These are phyloP conservation scores for Thozetella sp. DNA, from an alignment of 495 filamentous ascomycete species.

Conservation along the genomic window DNA sequence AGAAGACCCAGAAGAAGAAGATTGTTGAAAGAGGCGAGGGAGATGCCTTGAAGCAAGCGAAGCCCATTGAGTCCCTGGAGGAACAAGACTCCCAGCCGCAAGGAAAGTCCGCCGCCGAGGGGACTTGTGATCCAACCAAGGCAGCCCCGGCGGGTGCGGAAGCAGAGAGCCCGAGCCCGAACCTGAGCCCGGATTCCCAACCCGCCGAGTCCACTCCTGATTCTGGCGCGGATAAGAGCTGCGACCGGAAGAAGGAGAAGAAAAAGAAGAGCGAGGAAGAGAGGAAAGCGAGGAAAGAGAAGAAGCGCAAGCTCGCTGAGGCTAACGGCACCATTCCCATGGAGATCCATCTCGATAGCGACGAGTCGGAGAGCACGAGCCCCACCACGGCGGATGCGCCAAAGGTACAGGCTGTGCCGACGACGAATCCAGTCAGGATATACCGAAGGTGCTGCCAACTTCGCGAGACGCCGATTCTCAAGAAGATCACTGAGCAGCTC, in stretches of 20 bases:
- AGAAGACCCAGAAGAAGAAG: constrained; percentile 65
- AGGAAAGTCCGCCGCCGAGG: too few relatives aligned
- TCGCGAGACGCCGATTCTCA: constrained; percentile 85
- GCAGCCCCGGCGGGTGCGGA: constrained; percentile 44
- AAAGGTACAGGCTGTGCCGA: constrained; percentile 66
- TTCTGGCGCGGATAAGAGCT: constrained; percentile 18
- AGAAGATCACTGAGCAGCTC: constrained; percentile 86
- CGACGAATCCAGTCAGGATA: constrained; percentile 89
- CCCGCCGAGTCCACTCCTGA: constrained; percentile 7
- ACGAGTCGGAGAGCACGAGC: constrained; percentile 34
- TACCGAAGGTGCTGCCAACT: constrained; percentile 95
- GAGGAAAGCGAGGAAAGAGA: constrained; percentile 82
- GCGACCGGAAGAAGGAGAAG: constrained; percentile 76
- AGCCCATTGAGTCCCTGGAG: constrained; percentile 59
- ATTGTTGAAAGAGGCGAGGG: constrained; percentile 70
- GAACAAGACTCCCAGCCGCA: constrained; percentile 29
- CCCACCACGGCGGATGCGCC: constrained; percentile 27
- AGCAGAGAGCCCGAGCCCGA: constrained; percentile 5
- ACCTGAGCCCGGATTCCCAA: neutral
- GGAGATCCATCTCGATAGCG: constrained; percentile 68
- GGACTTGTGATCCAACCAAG: too few relatives aligned
- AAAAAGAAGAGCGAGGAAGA: constrained; percentile 91
- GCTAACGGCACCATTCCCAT: constrained; percentile 81
- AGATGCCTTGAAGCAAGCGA: constrained; percentile 65
- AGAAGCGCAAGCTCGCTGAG: constrained; percentile 75